A percentile compares a stretch with the other conserved stretches of the same genome.
Evolutionary conservation across 164 flowering plant species (phyloP).

Genomic region (Santalum album): DNA sequence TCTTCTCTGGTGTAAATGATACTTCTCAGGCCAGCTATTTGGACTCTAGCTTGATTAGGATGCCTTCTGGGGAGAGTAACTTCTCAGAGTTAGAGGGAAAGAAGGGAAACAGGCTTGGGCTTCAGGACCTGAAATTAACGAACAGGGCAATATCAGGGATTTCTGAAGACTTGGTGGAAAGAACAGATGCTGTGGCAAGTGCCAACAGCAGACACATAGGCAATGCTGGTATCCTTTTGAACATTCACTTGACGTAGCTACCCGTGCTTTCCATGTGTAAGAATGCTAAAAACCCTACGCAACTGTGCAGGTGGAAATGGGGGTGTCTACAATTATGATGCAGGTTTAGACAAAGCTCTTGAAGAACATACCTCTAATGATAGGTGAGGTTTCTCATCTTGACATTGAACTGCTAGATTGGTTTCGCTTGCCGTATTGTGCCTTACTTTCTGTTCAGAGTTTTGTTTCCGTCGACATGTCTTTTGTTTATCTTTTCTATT

Average conservation of each 20-base stretch:
- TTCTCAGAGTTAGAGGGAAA: constrained; percentile 4
- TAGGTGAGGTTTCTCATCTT: constrained; percentile 1
- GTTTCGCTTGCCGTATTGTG: too few species aligned
- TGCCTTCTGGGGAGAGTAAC: background rate
- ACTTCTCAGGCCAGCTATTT: background rate
- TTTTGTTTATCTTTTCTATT: too few species aligned
- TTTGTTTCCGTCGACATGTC: too few species aligned
- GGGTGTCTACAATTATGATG: constrained; percentile 5
- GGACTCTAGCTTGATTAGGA: constrained; percentile 1
- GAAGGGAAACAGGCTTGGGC: background rate
- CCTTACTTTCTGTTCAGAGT: too few species aligned
- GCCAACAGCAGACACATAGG: constrained; percentile 5
- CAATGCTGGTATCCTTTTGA: constrained; percentile 7
- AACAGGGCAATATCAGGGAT: constrained; percentile 3
- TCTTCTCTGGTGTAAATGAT: background rate
- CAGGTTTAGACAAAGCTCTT: constrained; percentile 2
- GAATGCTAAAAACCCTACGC: background rate
- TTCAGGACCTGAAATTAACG: background rate
- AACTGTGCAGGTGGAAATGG: constrained; percentile 11
- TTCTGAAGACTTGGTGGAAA: background rate
- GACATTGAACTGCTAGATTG: background rate
- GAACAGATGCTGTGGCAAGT: constrained; percentile 2
- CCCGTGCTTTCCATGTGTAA: background rate
- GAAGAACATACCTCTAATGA: constrained; percentile 9
- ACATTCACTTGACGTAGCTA: background rate